Conservation (phyloP, 768 basidiomycete genomes). For the Russula vinacea region DNA sequence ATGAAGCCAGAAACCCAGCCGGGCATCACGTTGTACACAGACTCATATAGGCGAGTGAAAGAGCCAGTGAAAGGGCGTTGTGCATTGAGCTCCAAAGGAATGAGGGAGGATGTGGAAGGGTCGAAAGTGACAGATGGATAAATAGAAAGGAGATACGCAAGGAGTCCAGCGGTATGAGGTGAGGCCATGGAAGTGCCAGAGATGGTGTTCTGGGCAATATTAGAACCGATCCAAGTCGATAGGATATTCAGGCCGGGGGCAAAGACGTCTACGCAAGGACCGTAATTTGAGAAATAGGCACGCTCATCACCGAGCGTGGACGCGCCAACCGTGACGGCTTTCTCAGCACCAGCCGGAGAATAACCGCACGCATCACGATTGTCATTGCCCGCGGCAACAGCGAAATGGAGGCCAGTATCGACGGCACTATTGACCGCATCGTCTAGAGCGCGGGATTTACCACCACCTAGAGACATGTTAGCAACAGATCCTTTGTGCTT, state of each 20-base stretch:
- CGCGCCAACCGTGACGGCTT: constrained; percentile 93
- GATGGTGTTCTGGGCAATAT: constrained; percentile 58
- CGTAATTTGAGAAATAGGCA: constrained; percentile 91
- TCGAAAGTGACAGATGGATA: constrained; percentile 64
- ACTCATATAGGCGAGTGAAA: constrained; percentile 49
- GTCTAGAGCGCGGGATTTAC: constrained; percentile 84
- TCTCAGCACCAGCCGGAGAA: constrained; percentile 86
- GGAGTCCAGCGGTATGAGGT: constrained; percentile 80
- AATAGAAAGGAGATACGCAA: constrained; percentile 87
- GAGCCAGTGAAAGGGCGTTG: constrained; percentile 39
- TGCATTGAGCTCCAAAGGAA: constrained; percentile 38
- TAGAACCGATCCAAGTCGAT: constrained; percentile 72
- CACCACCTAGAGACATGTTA: constrained; percentile 97
- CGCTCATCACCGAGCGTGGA: constrained; percentile 77
- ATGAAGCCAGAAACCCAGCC: constrained; percentile 53
- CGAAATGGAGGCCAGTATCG: constrained; percentile 83
- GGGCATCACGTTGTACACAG: constrained; percentile 53
- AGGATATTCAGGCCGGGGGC: constrained; percentile 87
- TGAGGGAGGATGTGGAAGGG: constrained; percentile 42
- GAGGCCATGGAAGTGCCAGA: constrained; percentile 94
- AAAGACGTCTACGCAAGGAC: constrained; percentile 88
- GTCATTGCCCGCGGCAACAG: constrained; percentile 92
- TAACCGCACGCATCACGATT: constrained; percentile 87
- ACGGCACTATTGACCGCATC: constrained; percentile 83
- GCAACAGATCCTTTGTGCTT: constrained; percentile 91